These are phyloP conservation scores for Oenanthe sinensis DNA, from an alignment of 129 eudicot species.

Conservation along the genomic window DNA sequence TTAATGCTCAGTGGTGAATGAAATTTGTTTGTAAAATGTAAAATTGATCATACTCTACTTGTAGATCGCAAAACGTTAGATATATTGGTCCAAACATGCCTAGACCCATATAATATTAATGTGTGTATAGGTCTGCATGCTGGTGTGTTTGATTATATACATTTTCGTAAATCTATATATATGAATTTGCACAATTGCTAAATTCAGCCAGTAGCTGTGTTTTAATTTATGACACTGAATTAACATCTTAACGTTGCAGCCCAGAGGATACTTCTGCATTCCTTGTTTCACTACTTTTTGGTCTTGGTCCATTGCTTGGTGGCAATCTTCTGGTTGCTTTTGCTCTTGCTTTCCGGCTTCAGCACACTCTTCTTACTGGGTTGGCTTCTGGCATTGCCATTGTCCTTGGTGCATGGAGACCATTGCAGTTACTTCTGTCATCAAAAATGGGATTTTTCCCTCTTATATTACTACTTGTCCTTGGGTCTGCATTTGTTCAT, in stretches of 20 bases:
- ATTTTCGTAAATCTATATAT: not conserved
- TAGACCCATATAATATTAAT: not conserved
- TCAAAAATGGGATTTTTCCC: conserved; percentile 57
- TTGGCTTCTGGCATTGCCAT: conserved; percentile 84
- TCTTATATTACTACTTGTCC: conserved; percentile 39
- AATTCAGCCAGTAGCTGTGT: not conserved
- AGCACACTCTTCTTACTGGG: conserved; percentile 72
- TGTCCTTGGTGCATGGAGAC: conserved; percentile 86
- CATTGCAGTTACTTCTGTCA: conserved; percentile 59
- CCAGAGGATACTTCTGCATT: conserved; percentile 88
- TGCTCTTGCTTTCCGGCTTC: conserved; percentile 70
- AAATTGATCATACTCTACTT: not conserved
- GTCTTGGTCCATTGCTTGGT: conserved; percentile 92
- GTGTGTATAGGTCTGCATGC: not conserved
- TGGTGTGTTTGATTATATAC: not conserved
- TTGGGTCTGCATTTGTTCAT: conserved; percentile 54
- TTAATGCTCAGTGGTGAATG: not conserved
- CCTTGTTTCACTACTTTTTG: conserved; percentile 74
- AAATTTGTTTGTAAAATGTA: not conserved
- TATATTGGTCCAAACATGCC: not conserved
- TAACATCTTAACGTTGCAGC: conserved; percentile 35
- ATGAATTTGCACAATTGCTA: not conserved
- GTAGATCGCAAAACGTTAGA: not conserved
- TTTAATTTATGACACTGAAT: conserved; percentile 9
- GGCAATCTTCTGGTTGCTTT: conserved; percentile 71